These are phyloP conservation scores for Cladosporium colombiae DNA, from an alignment of 2,329 filamentous ascomycete species.

Conservation along the genomic window DNA sequence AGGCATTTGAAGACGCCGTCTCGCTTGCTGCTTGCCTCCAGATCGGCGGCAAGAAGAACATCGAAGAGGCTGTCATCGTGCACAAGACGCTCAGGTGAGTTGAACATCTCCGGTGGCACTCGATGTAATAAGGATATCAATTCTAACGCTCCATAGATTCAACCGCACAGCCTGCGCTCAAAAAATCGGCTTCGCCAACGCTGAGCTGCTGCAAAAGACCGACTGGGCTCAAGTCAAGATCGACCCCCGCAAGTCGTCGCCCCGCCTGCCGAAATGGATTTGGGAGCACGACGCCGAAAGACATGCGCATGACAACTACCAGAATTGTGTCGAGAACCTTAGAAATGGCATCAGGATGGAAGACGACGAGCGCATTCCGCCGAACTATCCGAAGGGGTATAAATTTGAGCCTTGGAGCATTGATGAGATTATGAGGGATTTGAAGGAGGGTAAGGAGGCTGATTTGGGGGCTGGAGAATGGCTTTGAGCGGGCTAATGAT, in stretches of 20 bases:
- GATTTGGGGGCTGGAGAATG: slow-evolving; percentile 38
- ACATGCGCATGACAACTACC: slow-evolving; percentile 27
- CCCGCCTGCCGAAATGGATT: slow-evolving; percentile 23
- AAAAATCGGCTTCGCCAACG: slow-evolving; percentile 27
- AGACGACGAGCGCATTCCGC: slow-evolving; percentile 39
- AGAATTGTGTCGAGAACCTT: slow-evolving; percentile 38
- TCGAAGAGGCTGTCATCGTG: slow-evolving; percentile 35
- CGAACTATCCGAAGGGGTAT: slow-evolving; percentile 43
- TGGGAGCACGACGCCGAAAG: slow-evolving; percentile 26
- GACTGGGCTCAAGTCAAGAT: slow-evolving; percentile 20
- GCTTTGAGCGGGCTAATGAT: slow-evolving; percentile 22
- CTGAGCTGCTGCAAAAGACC: slow-evolving; percentile 19
- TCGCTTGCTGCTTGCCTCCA: slow-evolving; percentile 50
- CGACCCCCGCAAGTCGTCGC: slow-evolving; percentile 16
- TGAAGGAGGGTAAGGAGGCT: slow-evolving; percentile 37
- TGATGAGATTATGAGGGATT: slow-evolving; percentile 44
- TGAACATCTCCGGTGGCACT: not conserved
- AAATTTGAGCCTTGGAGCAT: slow-evolving; percentile 44
- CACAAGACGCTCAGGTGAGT: slow-evolving; percentile 36
- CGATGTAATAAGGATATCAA: no score
- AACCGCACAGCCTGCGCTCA: slow-evolving; percentile 29
- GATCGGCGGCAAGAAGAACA: slow-evolving; percentile 44
- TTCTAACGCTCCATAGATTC: slow-evolving; percentile 4
- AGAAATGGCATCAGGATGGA: slow-evolving; percentile 43
- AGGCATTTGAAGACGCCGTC: slow-evolving; percentile 55